Evolutionary conservation across 75 land plant species (phyloP).

Genomic region (Picea sitchensis): DNA sequence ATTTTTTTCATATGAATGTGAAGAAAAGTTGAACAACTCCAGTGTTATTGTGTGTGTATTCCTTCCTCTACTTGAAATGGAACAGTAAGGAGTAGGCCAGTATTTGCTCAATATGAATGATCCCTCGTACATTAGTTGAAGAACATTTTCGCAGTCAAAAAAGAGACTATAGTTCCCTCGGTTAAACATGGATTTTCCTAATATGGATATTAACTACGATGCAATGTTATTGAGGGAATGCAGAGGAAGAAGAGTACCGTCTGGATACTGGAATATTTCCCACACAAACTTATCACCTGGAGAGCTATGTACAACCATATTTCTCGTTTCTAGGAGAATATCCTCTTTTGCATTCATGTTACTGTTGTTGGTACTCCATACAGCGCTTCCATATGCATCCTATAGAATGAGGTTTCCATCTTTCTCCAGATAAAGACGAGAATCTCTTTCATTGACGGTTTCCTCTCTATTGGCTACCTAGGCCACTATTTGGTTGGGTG

Average conservation of each 20-base stretch:
- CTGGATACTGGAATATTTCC: conserved; percentile 28
- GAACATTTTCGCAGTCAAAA: neutral
- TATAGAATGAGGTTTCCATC: conserved; percentile 6
- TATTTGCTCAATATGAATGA: no score
- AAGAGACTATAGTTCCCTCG: neutral
- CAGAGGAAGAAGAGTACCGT: conserved; percentile 25
- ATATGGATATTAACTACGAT: neutral
- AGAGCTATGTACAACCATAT: conserved; percentile 16
- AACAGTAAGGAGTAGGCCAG: no score
- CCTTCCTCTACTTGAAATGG: no score
- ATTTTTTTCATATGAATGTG: no score
- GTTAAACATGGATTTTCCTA: neutral
- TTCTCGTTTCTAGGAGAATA: conserved; percentile 14
- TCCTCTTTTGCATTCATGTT: neutral
- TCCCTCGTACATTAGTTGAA: neutral
- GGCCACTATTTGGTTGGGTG: neutral
- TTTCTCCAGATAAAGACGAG: neutral
- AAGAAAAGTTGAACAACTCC: no score
- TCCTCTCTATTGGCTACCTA: conserved; percentile 8
- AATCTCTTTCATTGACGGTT: neutral
- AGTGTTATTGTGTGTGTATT: no score
- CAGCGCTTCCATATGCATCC: conserved; percentile 1
- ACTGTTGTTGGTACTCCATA: conserved; percentile 19
- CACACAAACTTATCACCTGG: conserved; percentile 5
- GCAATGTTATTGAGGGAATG: conserved; percentile 1